A percentile compares a stretch with the other conserved stretches of the same genome.
phyloP scores from a whole-genome alignment of 768 basidiomycete species.

The Leccinum broughii region DNA sequence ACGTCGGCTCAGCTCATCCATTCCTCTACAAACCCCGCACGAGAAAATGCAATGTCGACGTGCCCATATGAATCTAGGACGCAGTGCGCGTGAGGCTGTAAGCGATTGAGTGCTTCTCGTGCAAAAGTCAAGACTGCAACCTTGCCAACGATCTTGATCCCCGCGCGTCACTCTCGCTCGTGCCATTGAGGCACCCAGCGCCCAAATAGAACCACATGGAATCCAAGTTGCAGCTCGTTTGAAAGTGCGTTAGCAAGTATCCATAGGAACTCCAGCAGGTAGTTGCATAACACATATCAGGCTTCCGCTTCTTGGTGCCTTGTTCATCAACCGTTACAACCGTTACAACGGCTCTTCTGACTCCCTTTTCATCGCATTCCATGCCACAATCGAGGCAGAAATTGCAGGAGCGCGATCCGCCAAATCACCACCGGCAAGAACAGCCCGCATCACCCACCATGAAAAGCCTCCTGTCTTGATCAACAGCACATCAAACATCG shows the following conservation, averaged over 20 bases:
- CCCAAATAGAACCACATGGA: too few species aligned
- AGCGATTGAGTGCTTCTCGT: constrained; percentile 10
- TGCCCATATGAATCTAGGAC: neutral
- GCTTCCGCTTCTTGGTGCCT: constrained; percentile 35
- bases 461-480: too few species aligned
- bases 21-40: neutral
- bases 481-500: too few species aligned
- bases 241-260: constrained; percentile 70
- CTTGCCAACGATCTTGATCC: constrained; percentile 20
- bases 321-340: constrained; percentile 41
- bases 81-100: neutral
- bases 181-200: constrained; percentile 6
- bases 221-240: constrained; percentile 18
- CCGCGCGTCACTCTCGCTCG: constrained; percentile 10
- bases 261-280: constrained; percentile 63
- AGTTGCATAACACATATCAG: constrained; percentile 44
- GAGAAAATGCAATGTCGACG: neutral
- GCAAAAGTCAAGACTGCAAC: neutral
- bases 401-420: constrained; percentile 70
- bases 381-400: constrained; percentile 47
- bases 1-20: constrained; percentile 1
- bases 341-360: constrained; percentile 41
- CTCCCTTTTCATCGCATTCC: constrained; percentile 39
- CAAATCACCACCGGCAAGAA: constrained; percentile 83
- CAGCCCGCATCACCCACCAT: constrained; percentile 28